These are phyloP conservation scores for Rhynchospora pubera DNA, from an alignment of 176 grass and related monocot genomes.

Conservation along the genomic window DNA sequence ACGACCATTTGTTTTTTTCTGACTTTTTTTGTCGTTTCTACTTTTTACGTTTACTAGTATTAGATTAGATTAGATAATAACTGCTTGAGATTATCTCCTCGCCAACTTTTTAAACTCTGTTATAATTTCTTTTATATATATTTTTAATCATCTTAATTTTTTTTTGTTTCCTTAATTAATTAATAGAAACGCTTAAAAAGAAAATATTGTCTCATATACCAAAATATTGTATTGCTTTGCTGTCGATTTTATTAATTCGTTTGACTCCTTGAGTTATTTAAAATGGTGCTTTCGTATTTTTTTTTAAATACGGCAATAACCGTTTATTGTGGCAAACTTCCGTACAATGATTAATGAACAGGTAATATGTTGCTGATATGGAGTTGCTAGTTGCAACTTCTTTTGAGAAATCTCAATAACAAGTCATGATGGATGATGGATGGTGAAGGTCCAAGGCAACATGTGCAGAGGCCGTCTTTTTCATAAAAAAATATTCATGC, in stretches of 20 bases:
- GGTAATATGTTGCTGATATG: background rate
- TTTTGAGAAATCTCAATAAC: background rate
- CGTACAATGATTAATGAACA: conserved; percentile 4
- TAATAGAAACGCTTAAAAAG: too few species aligned
- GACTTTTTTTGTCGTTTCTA: conserved; percentile 3
- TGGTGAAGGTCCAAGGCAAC: background rate
- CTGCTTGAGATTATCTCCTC: background rate
- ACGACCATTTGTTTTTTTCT: background rate
- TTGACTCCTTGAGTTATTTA: background rate
- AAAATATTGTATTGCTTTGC: too few species aligned
- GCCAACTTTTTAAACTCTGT: background rate
- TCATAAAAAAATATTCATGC: background rate
- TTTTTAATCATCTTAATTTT: too few species aligned
- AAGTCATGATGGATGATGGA: background rate
- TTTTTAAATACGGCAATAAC: background rate
- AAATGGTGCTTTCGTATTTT: background rate
- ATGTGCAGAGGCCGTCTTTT: conserved; percentile 4
- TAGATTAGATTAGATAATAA: background rate
- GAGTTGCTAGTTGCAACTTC: background rate
- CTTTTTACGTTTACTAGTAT: background rate
- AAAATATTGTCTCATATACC: too few species aligned
- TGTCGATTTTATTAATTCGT: background rate
- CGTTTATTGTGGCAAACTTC: background rate
- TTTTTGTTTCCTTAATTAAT: too few species aligned
- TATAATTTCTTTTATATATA: background rate